Conservation (phyloP, 1,284 basidiomycete genomes). For the Pseudozyma tsukubaensis region DNA sequence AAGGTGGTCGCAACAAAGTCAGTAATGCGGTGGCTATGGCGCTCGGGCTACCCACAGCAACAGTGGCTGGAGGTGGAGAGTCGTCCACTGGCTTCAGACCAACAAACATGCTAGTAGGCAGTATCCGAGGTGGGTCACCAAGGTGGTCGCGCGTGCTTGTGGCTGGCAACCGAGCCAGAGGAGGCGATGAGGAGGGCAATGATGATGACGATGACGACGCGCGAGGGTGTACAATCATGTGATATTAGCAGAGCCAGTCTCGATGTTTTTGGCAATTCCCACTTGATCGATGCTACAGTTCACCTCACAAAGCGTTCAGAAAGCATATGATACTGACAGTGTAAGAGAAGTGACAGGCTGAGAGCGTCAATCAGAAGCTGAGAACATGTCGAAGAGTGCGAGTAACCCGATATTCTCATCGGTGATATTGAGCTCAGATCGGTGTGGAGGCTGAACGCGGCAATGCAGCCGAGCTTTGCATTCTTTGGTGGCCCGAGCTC, state of each 20-base stretch:
- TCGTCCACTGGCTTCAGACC: not conserved
- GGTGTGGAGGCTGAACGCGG: too few species aligned
- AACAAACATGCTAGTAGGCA: not conserved
- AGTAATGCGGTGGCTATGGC: constrained; percentile 40
- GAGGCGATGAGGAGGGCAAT: constrained; percentile 6
- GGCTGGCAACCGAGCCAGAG: not conserved
- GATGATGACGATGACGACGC: constrained; percentile 42
- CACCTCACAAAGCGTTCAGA: too few species aligned
- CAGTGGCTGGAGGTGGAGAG: not conserved
- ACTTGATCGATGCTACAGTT: too few species aligned
- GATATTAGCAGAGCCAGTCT: not conserved
- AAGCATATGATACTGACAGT: too few species aligned
- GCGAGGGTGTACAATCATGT: constrained; percentile 45
- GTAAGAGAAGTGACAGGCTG: too few species aligned
- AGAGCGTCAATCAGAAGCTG: too few species aligned
- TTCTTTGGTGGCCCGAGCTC: constrained; percentile 4
- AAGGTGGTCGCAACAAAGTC: constrained; percentile 18
- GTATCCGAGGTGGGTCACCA: not conserved
- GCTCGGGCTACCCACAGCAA: constrained; percentile 16
- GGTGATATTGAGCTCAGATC: too few species aligned
- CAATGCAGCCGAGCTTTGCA: too few species aligned
- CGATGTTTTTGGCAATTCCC: too few species aligned
- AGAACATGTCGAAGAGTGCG: too few species aligned
- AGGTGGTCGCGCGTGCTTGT: constrained; percentile 22
- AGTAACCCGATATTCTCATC: too few species aligned